These are phyloP conservation scores for Inga laurina DNA, from an alignment of 306 rosid genomes.

Conservation along the genomic window DNA sequence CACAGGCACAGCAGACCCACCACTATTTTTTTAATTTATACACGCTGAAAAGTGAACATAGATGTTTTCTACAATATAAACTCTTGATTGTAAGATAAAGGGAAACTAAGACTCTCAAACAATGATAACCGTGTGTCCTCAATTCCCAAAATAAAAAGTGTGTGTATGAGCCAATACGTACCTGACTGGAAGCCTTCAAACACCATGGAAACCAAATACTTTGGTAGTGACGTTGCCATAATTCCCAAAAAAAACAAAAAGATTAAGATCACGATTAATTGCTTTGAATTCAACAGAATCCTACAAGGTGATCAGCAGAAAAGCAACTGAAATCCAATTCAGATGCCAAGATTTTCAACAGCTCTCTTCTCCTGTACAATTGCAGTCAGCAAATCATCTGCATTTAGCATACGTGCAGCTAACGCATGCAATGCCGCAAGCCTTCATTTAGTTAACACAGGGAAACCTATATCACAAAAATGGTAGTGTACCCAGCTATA, in stretches of 20 bases:
- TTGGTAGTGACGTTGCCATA: background rate
- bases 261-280: constrained; percentile 11
- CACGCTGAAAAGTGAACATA: background rate
- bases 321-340: constrained; percentile 13
- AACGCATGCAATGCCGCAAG: constrained; percentile 9
- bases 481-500: constrained; percentile 43
- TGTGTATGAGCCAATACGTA: background rate
- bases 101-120: background rate
- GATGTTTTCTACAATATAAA: background rate
- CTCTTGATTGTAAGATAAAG: background rate
- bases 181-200: background rate
- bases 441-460: constrained; percentile 14
- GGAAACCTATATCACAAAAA: background rate
- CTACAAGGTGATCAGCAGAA: constrained; percentile 10
- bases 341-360: constrained; percentile 28
- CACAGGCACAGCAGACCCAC: background rate
- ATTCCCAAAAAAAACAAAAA: constrained; percentile 2
- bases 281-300: background rate
- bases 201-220: background rate
- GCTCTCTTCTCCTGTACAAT: constrained; percentile 34
- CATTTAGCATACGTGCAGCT: constrained; percentile 15
- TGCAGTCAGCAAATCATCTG: constrained; percentile 29
- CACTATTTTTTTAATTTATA: too few relatives aligned
- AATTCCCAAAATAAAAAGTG: background rate
- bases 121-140: background rate